Evolutionary conservation across 2,329 filamentous ascomycete species (phyloP).

Genomic region (Penicillium sp.): DNA sequence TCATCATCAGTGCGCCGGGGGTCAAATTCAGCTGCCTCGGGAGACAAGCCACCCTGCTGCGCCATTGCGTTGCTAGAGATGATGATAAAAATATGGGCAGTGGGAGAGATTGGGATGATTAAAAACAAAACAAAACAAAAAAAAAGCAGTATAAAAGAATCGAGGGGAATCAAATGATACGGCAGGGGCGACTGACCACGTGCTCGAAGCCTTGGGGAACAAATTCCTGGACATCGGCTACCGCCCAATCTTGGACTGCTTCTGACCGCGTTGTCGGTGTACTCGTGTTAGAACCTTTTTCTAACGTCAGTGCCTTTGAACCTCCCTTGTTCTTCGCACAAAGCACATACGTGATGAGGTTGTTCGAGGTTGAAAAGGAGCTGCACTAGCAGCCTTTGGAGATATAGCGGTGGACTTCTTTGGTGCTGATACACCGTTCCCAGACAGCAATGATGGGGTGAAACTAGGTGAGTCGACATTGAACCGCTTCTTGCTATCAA

Average conservation of each 20-base stretch:
- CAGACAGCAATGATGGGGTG: conserved; percentile 53
- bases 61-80: neutral
- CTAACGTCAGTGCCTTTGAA: conserved; percentile 17
- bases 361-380: conserved; percentile 46
- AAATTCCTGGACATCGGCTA: conserved; percentile 41
- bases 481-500: conserved; percentile 56
- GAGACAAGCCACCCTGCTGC: neutral
- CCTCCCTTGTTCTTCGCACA: neutral
- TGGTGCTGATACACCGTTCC: conserved; percentile 31
- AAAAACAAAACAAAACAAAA: neutral
- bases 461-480: conserved; percentile 97
- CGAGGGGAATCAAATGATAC: neutral
- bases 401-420: conserved; percentile 70
- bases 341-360: conserved; percentile 32
- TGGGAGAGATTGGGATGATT: neutral
- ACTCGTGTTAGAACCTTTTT: conserved; percentile 34
- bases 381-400: conserved; percentile 79
- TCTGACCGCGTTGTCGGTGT: conserved; percentile 37
- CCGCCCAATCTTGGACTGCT: conserved; percentile 36
- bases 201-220: conserved; percentile 50
- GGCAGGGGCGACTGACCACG: conserved; percentile 33
- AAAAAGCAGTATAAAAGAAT: neutral
- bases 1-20: neutral
- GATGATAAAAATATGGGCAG: neutral
- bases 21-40: neutral